A percentile compares a stretch with the other conserved stretches of the same genome.
phyloP scores from a whole-genome alignment of 257 asterid genomes.

The Handroanthus guayacan region DNA sequence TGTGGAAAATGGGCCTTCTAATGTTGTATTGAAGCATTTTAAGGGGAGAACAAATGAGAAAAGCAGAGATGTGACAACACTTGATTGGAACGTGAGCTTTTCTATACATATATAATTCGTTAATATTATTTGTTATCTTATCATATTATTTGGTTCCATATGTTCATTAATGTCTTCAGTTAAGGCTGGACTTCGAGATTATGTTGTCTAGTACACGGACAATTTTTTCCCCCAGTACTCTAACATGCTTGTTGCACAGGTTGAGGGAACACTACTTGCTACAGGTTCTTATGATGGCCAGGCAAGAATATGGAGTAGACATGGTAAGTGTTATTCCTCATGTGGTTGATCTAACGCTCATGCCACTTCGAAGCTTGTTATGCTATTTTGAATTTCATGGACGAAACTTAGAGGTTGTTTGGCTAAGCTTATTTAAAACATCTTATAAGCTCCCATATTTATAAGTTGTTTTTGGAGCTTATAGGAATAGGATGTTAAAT shows the following conservation, averaged over 20 bases:
- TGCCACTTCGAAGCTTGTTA: slow-evolving; percentile 4
- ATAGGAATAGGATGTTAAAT: too few species aligned
- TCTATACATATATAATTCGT: neutral
- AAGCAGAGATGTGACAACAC: slow-evolving; percentile 81
- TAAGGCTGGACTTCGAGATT: neutral
- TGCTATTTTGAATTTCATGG: neutral
- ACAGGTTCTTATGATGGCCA: slow-evolving; percentile 87
- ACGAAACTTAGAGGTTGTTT: neutral
- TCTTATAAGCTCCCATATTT: too few species aligned
- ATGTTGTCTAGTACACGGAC: neutral
- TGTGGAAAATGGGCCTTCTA: slow-evolving; percentile 54
- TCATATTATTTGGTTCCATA: neutral
- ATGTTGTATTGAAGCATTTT: slow-evolving; percentile 68
- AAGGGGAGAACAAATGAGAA: slow-evolving; percentile 76
- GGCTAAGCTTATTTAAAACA: neutral
- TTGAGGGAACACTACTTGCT: slow-evolving; percentile 77
- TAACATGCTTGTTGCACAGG: slow-evolving; percentile 42
- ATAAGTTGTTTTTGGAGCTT: too few species aligned
- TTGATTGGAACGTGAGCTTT: slow-evolving; percentile 79
- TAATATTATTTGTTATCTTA: neutral
- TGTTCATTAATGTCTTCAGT: neutral
- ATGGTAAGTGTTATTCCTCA: slow-evolving; percentile 55
- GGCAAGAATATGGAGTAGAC: slow-evolving; percentile 78
- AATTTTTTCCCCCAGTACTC: neutral
- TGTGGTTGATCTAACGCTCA: slow-evolving; percentile 8